phyloP scores from a whole-genome alignment of 2,329 filamentous ascomycete species.

The Neonectria sp. region DNA sequence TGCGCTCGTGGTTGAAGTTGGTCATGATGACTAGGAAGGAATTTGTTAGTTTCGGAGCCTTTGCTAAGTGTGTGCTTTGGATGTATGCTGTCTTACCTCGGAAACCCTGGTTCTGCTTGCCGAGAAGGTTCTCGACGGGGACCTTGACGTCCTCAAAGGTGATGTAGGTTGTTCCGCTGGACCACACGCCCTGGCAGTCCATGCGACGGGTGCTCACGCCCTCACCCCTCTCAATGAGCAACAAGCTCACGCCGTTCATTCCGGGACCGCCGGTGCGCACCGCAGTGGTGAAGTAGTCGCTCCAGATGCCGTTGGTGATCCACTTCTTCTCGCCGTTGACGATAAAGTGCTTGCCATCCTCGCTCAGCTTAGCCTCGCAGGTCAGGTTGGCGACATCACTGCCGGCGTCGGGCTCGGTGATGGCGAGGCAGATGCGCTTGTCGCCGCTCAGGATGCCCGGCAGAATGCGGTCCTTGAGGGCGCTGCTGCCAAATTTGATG shows the following conservation, averaged over 20 bases:
- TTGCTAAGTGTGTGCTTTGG: background rate
- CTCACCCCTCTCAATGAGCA: constrained; percentile 91
- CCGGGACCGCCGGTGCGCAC: constrained; percentile 90
- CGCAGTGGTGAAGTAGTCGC: constrained; percentile 97
- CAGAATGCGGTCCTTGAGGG: constrained; percentile 87
- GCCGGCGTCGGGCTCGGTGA: constrained; percentile 96
- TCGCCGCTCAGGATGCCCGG: constrained; percentile 91
- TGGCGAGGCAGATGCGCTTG: constrained; percentile 97
- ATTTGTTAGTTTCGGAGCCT: constrained; percentile 34
- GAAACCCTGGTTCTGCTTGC: constrained; percentile 99
- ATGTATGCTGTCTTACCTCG: constrained; percentile 67
- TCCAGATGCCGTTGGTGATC: constrained; percentile 99
- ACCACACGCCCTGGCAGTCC: constrained; percentile 99
- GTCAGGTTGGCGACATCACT: constrained; percentile 95
- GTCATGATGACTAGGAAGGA: constrained; percentile 87
- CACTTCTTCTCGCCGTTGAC: constrained; percentile 99
- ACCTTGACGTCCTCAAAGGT: constrained; percentile 99
- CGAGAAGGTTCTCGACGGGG: constrained; percentile 97
- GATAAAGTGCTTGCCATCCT: constrained; percentile 98
- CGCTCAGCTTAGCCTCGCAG: constrained; percentile 94
- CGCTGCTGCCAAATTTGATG: constrained; percentile 91
- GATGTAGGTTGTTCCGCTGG: constrained; percentile 94
- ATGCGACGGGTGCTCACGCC: constrained; percentile 95
- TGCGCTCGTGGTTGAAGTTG: constrained; percentile 99
- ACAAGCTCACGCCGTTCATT: constrained; percentile 92